phyloP scores from a whole-genome alignment of 83 land plant species.

The Larix sibirica region DNA sequence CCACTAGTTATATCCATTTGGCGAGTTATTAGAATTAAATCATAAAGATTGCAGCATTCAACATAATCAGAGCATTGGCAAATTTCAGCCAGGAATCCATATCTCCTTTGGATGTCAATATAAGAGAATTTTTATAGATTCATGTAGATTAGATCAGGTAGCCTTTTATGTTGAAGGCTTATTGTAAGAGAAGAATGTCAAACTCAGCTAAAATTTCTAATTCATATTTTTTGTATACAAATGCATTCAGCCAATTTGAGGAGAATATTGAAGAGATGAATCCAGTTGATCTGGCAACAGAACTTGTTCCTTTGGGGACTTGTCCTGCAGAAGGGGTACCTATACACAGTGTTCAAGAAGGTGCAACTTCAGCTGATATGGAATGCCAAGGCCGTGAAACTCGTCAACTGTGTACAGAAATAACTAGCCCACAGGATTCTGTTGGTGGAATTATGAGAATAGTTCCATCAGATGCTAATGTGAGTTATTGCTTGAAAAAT shows the following conservation, averaged over 20 bases:
- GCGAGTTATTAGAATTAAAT: not conserved
- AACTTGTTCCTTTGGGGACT: not conserved
- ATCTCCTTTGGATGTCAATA: not conserved
- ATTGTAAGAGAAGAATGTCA: not conserved
- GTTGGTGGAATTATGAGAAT: slow-evolving; percentile 32
- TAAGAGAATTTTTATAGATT: not conserved
- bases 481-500: slow-evolving; percentile 15
- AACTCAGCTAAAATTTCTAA: not conserved
- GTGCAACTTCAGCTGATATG: not conserved
- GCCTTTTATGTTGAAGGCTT: not conserved
- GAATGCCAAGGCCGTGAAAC: not conserved
- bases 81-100: not conserved
- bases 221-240: not conserved
- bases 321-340: not conserved
- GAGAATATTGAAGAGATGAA: slow-evolving; percentile 53
- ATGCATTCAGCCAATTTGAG: slow-evolving; percentile 52
- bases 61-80: not conserved
- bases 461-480: slow-evolving; percentile 35
- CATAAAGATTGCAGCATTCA: not conserved
- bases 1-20: not conserved
- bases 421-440: slow-evolving; percentile 23
- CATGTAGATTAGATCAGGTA: not conserved
- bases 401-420: slow-evolving; percentile 11
- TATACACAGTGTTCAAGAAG: not conserved
- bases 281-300: slow-evolving; percentile 15